Conservation (phyloP, 1,284 basidiomycete species). For the Sutorius eximius region DNA sequence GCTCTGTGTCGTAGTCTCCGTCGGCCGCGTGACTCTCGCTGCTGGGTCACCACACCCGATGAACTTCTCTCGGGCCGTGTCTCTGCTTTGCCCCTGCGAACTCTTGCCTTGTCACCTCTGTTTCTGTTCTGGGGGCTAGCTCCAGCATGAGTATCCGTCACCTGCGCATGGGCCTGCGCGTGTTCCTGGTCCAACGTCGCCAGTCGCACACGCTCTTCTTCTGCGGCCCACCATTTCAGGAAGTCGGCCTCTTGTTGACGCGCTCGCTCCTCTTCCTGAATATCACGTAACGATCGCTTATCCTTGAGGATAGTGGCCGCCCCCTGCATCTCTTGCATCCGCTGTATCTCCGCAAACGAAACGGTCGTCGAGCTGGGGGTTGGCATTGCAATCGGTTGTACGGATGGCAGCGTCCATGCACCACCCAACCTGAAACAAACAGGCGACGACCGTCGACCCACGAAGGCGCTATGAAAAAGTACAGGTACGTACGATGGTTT, state of each 20-base stretch:
- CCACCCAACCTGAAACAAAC: constrained; percentile 31
- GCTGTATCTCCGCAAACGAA: constrained; percentile 84
- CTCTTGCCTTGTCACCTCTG: neutral
- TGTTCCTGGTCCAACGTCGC: constrained; percentile 10
- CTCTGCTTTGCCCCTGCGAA: constrained; percentile 11
- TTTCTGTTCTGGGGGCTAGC: constrained; percentile 1
- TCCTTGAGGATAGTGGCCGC: constrained; percentile 43
- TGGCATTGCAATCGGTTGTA: constrained; percentile 43
- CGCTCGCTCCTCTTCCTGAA: constrained; percentile 78
- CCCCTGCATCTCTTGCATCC: constrained; percentile 64
- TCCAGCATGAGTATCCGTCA: neutral
- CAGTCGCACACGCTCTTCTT: constrained; percentile 62
- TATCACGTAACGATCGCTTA: constrained; percentile 71
- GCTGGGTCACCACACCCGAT: neutral
- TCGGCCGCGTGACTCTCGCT: constrained; percentile 3
- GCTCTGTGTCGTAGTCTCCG: neutral
- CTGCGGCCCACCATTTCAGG: constrained; percentile 81
- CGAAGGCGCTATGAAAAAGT: neutral
- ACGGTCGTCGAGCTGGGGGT: constrained; percentile 36
- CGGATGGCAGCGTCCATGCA: constrained; percentile 59
- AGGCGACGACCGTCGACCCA: neutral
- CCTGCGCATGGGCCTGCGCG: neutral
- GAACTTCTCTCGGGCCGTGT: neutral
- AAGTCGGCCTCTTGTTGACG: constrained; percentile 81
- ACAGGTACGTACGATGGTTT: constrained; percentile 49